Evolutionary conservation across 2,329 filamentous ascomycete species (phyloP).

Genomic region (Knufia petricola): DNA sequence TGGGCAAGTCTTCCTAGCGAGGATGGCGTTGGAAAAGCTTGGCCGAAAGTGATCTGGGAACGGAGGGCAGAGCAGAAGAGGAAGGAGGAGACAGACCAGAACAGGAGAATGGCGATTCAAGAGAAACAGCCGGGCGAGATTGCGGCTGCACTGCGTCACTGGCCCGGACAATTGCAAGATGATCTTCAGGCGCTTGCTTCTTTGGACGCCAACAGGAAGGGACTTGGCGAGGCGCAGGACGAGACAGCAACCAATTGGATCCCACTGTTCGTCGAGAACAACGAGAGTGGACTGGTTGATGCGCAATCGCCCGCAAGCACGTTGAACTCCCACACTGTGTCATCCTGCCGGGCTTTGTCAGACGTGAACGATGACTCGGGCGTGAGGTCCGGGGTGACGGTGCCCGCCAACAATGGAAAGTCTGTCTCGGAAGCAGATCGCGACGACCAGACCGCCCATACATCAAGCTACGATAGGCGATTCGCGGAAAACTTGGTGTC

Average conservation of each 20-base stretch:
- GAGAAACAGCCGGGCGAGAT: neutral
- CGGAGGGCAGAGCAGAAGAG: neutral
- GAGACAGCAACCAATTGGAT: neutral
- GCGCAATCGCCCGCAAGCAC: too few species aligned
- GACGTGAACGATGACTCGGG: too few species aligned
- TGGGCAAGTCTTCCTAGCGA: neutral
- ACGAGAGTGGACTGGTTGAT: too few species aligned
- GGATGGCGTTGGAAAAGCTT: constrained; percentile 1
- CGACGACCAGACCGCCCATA: too few species aligned
- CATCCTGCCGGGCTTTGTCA: too few species aligned
- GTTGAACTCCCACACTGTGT: too few species aligned
- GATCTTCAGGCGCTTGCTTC: neutral
- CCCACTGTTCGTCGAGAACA: neutral
- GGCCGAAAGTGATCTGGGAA: neutral
- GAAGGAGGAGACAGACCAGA: neutral
- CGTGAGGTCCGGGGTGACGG: too few species aligned
- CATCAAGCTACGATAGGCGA: too few species aligned
- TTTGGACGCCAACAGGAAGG: neutral
- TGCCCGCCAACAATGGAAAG: too few species aligned
- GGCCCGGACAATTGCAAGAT: neutral
- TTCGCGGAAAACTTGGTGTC: too few species aligned
- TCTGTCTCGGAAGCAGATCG: too few species aligned
- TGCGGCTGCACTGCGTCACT: neutral
- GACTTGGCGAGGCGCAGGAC: too few species aligned
- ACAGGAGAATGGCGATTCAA: neutral